A percentile compares a stretch with the other conserved stretches of the same genome.
Evolutionary conservation across 1,284 basidiomycete genomes (phyloP).

Genomic region (Papiliotrema nemorosa): DNA sequence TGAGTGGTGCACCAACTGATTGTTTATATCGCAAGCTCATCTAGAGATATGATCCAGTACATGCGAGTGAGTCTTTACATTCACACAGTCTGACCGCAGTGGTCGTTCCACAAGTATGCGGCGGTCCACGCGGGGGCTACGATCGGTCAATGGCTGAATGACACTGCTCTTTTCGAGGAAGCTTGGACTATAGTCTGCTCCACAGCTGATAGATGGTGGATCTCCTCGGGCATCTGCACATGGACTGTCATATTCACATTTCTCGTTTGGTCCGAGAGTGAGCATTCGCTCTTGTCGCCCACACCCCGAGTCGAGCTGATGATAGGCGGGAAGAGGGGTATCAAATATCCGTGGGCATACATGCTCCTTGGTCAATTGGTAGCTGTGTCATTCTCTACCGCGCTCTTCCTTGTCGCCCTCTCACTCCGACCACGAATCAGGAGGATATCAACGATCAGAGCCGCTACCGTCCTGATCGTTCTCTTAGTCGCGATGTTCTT

Average conservation of each 20-base stretch:
- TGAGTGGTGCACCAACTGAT: conserved; percentile 50
- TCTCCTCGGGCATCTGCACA: conserved; percentile 62
- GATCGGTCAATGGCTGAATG: conserved; percentile 59
- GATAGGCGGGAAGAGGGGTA: conserved; percentile 52
- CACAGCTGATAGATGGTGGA: conserved; percentile 63
- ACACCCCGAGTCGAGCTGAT: not conserved
- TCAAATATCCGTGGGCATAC: conserved; percentile 63
- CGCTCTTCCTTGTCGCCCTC: conserved; percentile 63
- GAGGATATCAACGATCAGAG: conserved; percentile 4
- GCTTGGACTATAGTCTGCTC: conserved; percentile 57
- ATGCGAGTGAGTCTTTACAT: conserved; percentile 50
- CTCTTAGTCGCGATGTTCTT: conserved; percentile 56
- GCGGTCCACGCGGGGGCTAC: conserved; percentile 12
- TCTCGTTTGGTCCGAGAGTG: conserved; percentile 60
- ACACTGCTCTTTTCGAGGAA: conserved; percentile 64
- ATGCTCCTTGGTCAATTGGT: conserved; percentile 73
- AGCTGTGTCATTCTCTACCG: conserved; percentile 66
- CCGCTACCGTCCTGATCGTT: conserved; percentile 49
- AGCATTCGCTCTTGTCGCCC: conserved; percentile 11
- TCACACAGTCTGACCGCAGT: conserved; percentile 42
- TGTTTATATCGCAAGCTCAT: conserved; percentile 1
- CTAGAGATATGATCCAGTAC: conserved; percentile 47
- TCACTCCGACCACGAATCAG: conserved; percentile 46
- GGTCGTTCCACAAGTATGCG: conserved; percentile 58
- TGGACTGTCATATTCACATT: conserved; percentile 65